Conservation (phyloP, 768 basidiomycete genomes). For the Lactarius pseudohatsudake region DNA sequence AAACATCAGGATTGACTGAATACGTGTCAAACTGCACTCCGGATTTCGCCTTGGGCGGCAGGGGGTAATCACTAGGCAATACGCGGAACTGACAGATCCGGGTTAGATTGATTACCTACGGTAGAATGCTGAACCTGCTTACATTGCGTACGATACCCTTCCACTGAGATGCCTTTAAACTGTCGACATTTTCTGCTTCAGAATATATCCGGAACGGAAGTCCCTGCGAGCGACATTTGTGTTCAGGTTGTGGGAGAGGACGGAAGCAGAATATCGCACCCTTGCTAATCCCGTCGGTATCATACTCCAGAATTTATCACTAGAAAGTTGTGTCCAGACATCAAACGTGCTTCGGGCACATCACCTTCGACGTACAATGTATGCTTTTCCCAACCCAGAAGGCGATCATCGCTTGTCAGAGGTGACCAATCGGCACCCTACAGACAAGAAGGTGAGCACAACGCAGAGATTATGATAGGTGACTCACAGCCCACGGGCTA, state of each 20-base stretch:
- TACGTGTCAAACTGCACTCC: conserved; percentile 49
- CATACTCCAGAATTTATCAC: conserved; percentile 50
- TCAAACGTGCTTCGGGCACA: conserved; percentile 5
- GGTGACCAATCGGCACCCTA: conserved; percentile 53
- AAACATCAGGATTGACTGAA: conserved; percentile 50
- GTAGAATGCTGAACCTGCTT: conserved; percentile 20
- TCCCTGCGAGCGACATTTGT: conserved; percentile 32
- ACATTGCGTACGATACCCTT: conserved; percentile 42
- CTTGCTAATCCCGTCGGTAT: conserved; percentile 44
- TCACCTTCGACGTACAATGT: conserved; percentile 42
- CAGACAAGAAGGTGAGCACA: not conserved
- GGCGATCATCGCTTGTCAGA: conserved; percentile 37
- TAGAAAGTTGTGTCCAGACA: conserved; percentile 23
- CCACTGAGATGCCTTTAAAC: conserved; percentile 38
- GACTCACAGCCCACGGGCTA: conserved; percentile 50
- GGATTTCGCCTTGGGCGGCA: conserved; percentile 37
- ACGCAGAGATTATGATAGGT: not conserved
- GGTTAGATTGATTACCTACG: not conserved
- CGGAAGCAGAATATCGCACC: conserved; percentile 32
- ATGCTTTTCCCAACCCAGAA: conserved; percentile 41
- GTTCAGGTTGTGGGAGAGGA: not conserved
- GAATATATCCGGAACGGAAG: conserved; percentile 40
- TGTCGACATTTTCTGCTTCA: conserved; percentile 27
- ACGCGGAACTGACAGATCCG: conserved; percentile 22
- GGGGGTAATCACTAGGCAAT: conserved; percentile 35